A percentile compares a stretch with the other conserved stretches of the same genome.
Conservation (phyloP, 2,329 filamentous ascomycete genomes). For the Ophiostoma himal-ulmi region DNA sequence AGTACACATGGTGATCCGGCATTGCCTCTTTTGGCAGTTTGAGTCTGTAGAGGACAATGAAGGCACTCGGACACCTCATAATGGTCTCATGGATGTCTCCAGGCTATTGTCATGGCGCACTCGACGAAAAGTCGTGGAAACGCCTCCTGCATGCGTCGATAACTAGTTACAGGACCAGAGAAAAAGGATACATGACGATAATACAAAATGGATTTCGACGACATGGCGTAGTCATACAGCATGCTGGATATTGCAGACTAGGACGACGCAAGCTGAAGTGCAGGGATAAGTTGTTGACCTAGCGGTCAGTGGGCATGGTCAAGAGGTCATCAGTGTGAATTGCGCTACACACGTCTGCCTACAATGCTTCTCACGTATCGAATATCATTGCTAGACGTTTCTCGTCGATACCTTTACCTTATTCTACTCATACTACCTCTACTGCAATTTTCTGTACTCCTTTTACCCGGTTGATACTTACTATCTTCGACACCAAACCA, state of each 20-base stretch:
- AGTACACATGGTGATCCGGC: background rate
- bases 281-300: background rate
- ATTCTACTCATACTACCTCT: background rate
- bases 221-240: constrained; percentile 9
- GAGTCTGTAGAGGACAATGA: background rate
- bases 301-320: background rate
- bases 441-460: background rate
- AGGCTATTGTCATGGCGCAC: background rate
- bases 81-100: background rate
- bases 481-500: background rate
- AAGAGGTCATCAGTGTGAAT: background rate
- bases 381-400: too few species aligned
- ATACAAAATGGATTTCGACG: background rate
- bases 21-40: background rate
- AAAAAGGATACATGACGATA: background rate
- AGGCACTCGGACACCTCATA: background rate
- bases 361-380: background rate
- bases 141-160: constrained; percentile 3
- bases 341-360: background rate
- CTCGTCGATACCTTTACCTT: background rate
- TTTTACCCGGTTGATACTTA: background rate
- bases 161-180: background rate
- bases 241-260: background rate
- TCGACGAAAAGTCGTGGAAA: background rate
- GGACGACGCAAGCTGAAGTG: background rate